Percentiles rank a stretch among this genome's conserved stretches.
Conservation (phyloP, 345 rosid genomes). For the Syzygium jambos region DNA sequence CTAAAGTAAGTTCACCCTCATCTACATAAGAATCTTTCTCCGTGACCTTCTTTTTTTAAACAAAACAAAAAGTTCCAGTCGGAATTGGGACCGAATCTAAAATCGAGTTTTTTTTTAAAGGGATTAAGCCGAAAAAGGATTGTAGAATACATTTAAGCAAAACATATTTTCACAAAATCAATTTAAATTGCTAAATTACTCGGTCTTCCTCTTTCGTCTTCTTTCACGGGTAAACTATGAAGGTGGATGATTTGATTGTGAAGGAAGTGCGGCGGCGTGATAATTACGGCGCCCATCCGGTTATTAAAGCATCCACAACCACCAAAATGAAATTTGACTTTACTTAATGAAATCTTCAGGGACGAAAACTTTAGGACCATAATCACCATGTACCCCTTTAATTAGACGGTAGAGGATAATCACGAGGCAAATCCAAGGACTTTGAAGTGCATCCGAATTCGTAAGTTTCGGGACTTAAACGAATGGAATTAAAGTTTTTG, state of each 20-base stretch:
- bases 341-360: not conserved
- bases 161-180: not conserved
- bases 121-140: not conserved
- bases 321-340: not conserved
- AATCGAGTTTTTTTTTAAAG: not conserved
- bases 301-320: not conserved
- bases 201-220: no score
- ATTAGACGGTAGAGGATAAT: not conserved
- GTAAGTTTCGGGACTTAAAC: no score
- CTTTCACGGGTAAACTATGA: no score
- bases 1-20: not conserved
- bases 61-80: not conserved
- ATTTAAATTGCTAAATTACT: no score
- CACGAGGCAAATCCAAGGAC: not conserved
- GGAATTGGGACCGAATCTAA: not conserved
- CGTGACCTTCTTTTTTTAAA: not conserved
- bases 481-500: not conserved
- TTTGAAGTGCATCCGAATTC: no score
- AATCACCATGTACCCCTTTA: not conserved
- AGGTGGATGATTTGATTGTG: not conserved
- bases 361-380: not conserved
- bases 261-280: not conserved
- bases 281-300: not conserved
- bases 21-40: not conserved
- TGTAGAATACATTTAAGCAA: not conserved